Percentiles rank a stretch among this genome's conserved stretches.
These are phyloP conservation scores for Ramaria sp. DNA, from an alignment of 768 basidiomycete genomes.

Conservation along the genomic window DNA sequence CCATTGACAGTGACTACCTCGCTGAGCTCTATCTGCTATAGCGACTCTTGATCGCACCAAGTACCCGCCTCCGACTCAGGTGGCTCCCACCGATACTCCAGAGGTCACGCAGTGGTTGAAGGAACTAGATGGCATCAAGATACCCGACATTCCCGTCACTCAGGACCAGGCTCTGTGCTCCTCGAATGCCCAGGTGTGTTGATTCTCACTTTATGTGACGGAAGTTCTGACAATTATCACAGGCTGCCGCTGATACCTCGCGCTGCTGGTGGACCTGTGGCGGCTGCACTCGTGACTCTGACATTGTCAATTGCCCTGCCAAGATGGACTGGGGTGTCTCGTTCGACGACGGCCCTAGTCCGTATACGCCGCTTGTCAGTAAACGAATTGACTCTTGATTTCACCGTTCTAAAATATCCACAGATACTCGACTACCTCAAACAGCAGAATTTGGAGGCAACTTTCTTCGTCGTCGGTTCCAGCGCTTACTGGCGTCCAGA, in stretches of 20 bases:
- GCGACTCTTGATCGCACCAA: conserved; percentile 9
- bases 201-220: too few species aligned
- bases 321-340: conserved; percentile 72
- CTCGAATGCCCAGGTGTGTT: conserved; percentile 37
- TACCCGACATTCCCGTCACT: conserved; percentile 58
- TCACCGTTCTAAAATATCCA: background rate
- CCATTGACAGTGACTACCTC: too few species aligned
- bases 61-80: background rate
- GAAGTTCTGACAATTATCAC: too few species aligned
- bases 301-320: conserved; percentile 60
- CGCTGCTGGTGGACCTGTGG: conserved; percentile 93
- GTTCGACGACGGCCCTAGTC: conserved; percentile 80
- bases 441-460: conserved; percentile 54
- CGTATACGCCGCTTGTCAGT: conserved; percentile 14
- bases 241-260: conserved; percentile 35
- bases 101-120: conserved; percentile 69
- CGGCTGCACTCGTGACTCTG: conserved; percentile 45
- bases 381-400: background rate
- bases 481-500: conserved; percentile 71
- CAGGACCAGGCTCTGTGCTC: conserved; percentile 53
- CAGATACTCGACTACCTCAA: conserved; percentile 66
- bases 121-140: conserved; percentile 58
- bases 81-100: conserved; percentile 31
- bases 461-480: conserved; percentile 88
- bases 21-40: conserved; percentile 5